These are phyloP conservation scores for Endoconidiophora laricicola DNA, from an alignment of 2,329 filamentous ascomycete species.

Conservation along the genomic window DNA sequence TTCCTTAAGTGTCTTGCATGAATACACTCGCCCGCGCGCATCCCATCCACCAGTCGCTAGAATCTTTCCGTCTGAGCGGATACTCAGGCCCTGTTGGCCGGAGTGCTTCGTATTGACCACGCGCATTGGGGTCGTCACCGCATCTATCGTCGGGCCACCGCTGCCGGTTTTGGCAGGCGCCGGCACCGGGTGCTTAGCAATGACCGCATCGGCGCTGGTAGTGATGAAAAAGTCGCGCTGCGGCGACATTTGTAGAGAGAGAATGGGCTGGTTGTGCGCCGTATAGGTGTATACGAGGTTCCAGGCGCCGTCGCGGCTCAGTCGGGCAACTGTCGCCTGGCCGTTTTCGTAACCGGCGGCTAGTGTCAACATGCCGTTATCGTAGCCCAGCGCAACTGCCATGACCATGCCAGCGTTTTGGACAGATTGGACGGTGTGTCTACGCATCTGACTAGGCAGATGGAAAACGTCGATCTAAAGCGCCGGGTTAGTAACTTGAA, in stretches of 20 bases:
- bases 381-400: slow-evolving; percentile 50
- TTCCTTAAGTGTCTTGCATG: slow-evolving; percentile 63
- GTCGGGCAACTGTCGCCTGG: slow-evolving; percentile 47
- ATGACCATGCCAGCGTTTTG: slow-evolving; percentile 69
- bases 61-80: slow-evolving; percentile 66
- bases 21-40: slow-evolving; percentile 63
- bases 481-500: slow-evolving; percentile 2
- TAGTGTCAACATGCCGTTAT: slow-evolving; percentile 37
- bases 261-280: slow-evolving; percentile 61
- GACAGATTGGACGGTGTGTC: slow-evolving; percentile 36
- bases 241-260: slow-evolving; percentile 50
- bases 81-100: slow-evolving; percentile 65
- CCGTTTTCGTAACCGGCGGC: slow-evolving; percentile 78
- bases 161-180: not conserved
- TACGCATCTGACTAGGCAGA: slow-evolving; percentile 56
- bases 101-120: slow-evolving; percentile 65
- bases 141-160: not conserved
- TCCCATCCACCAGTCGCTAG: slow-evolving; percentile 94
- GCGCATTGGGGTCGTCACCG: slow-evolving; percentile 31
- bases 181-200: slow-evolving; percentile 58
- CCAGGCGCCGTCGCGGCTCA: slow-evolving; percentile 29
- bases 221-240: slow-evolving; percentile 49
- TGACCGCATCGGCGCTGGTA: slow-evolving; percentile 62
- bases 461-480: slow-evolving; percentile 63
- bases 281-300: slow-evolving; percentile 43